Evolutionary conservation across 305 asterid genomes (phyloP).

Genomic region (Lippia alba): DNA sequence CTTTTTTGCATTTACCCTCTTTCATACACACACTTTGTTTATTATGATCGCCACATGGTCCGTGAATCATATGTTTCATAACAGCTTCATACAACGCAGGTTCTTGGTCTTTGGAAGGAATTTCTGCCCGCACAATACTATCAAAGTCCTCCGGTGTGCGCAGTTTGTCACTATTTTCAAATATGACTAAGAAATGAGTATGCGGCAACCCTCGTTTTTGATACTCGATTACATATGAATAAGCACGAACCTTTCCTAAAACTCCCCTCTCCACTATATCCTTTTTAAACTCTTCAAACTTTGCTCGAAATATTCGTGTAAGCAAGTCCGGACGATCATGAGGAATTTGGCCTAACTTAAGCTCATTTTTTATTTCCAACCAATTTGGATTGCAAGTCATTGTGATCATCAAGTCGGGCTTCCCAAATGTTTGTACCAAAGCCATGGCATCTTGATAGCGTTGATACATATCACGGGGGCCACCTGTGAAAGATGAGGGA

Average conservation of each 20-base stretch:
- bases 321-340: background rate
- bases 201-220: background rate
- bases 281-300: no score
- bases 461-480: background rate
- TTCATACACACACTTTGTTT: background rate
- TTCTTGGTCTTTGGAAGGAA: background rate
- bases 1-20: background rate
- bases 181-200: no score
- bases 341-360: background rate
- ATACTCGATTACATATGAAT: background rate
- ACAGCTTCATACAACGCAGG: background rate
- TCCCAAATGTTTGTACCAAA: background rate
- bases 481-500: background rate
- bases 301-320: background rate
- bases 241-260: background rate
- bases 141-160: background rate
- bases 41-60: background rate
- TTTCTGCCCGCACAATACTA: background rate
- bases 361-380: background rate
- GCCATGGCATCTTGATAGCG: background rate
- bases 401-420: background rate
- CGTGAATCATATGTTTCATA: slow-evolving; percentile 16
- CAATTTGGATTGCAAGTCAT: slow-evolving; percentile 8
- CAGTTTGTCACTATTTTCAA: no score
- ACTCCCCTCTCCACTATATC: background rate